These are phyloP conservation scores for Chlorella sorokiniana DNA, from an alignment of 139 green algal genomes.

Conservation along the genomic window DNA sequence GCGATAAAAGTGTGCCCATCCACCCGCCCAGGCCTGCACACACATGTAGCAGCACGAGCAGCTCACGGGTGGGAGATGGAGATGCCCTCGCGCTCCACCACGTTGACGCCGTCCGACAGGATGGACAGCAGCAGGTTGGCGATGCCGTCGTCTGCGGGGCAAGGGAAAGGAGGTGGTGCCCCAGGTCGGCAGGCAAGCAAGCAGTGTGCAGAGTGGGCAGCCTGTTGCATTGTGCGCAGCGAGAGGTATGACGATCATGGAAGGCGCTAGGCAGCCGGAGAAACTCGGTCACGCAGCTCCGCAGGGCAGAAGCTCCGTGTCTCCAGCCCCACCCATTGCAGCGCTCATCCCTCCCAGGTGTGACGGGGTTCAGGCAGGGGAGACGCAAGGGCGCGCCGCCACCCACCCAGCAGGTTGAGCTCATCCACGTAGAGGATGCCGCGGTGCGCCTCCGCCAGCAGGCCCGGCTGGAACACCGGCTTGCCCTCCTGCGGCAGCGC, in stretches of 20 bases:
- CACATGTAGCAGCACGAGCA: not conserved
- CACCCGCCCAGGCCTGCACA: no score
- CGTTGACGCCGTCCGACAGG: slow-evolving; percentile 93
- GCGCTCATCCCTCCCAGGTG: no score
- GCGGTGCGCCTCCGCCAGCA: slow-evolving; percentile 95
- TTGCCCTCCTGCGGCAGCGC: slow-evolving; percentile 92
- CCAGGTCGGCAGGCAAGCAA: not conserved
- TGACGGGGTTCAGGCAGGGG: not conserved
- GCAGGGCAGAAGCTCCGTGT: no score
- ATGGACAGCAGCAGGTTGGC: slow-evolving; percentile 97
- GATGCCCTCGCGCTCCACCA: slow-evolving; percentile 98
- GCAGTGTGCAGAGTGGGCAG: no score
- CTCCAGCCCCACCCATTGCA: not conserved
- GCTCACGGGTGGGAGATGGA: slow-evolving; percentile 93
- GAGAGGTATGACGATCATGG: no score
- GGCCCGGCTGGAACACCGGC: slow-evolving; percentile 97
- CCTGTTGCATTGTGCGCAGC: no score
- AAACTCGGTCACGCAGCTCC: no score
- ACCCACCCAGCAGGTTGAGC: slow-evolving; percentile 91
- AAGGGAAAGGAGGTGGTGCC: not conserved
- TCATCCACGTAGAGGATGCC: slow-evolving; percentile 93
- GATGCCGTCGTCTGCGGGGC: slow-evolving; percentile 88
- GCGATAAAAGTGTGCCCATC: no score
- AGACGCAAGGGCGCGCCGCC: not conserved
- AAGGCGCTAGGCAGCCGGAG: no score